Conservation (phyloP, 768 basidiomycete genomes). For the Coprinellus aureogranulatus region DNA sequence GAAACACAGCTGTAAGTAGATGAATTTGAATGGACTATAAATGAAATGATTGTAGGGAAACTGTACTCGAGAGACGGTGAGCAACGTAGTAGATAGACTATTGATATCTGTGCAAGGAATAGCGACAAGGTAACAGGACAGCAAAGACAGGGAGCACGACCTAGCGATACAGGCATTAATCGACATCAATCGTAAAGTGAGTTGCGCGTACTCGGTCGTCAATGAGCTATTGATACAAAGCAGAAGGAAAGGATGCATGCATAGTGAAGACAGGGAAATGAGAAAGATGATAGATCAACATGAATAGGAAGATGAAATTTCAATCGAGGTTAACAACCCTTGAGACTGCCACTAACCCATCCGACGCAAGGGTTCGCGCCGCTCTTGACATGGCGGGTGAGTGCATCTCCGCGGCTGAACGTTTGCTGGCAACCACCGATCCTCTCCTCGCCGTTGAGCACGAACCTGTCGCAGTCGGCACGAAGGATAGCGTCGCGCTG, state of each 20-base stretch:
- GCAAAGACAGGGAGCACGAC: not conserved
- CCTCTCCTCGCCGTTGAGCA: conserved; percentile 27
- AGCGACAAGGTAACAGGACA: not conserved
- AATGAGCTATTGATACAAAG: not conserved
- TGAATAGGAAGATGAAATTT: not conserved
- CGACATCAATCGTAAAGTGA: no score
- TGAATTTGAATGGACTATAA: no score
- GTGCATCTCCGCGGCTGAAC: conserved; percentile 46
- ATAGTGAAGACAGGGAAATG: not conserved
- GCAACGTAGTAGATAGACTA: not conserved
- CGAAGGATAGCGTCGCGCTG: conserved; percentile 14
- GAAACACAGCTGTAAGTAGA: no score
- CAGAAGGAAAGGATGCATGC: not conserved
- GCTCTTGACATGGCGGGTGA: conserved; percentile 43
- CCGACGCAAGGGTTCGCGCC: conserved; percentile 20
- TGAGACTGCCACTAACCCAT: conserved; percentile 3
- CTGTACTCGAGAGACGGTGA: no score
- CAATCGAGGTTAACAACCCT: conserved; percentile 6
- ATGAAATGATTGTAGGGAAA: no score
- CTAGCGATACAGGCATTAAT: not conserved
- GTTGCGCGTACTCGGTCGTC: not conserved
- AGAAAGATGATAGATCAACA: not conserved
- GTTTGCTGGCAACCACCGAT: conserved; percentile 40
- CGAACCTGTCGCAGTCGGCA: conserved; percentile 15
- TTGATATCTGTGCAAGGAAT: not conserved